phyloP scores from a whole-genome alignment of 2,329 filamentous ascomycete species.

The Phyllosticta capitalensis region DNA sequence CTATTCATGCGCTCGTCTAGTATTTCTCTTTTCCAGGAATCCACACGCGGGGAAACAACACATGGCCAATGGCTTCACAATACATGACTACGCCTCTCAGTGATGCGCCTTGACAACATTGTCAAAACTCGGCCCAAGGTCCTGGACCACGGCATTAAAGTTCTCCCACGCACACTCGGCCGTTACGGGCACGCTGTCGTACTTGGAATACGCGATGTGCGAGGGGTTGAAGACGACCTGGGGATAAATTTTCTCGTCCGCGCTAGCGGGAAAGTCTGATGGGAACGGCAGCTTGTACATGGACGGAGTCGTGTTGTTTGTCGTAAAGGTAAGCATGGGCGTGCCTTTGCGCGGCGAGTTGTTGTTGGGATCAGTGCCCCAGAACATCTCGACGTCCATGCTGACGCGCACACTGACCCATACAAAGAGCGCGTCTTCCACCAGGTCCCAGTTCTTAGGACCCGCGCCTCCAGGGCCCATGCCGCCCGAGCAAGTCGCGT shows the following conservation, averaged over 20 bases:
- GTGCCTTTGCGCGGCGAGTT: slow-evolving; percentile 1
- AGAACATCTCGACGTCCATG: slow-evolving; percentile 5
- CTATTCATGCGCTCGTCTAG: background rate
- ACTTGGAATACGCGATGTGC: slow-evolving; percentile 9
- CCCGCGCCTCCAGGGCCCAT: slow-evolving; percentile 14
- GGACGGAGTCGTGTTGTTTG: slow-evolving; percentile 2
- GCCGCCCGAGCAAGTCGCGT: slow-evolving; percentile 22
- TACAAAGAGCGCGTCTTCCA: slow-evolving; percentile 28
- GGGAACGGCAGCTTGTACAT: slow-evolving; percentile 8
- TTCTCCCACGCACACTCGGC: slow-evolving; percentile 9
- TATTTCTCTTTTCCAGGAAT: background rate
- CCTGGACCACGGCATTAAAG: slow-evolving; percentile 9
- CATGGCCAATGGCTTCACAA: background rate
- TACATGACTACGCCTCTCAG: background rate
- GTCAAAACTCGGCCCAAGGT: slow-evolving; percentile 5
- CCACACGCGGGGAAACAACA: background rate
- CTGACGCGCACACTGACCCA: slow-evolving; percentile 26
- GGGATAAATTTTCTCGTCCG: slow-evolving; percentile 5
- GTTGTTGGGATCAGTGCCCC: background rate
- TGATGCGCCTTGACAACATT: background rate
- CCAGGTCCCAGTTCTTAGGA: slow-evolving; percentile 22
- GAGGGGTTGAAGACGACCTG: slow-evolving; percentile 2
- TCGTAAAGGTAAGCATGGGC: slow-evolving; percentile 4
- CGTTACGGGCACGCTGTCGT: slow-evolving; percentile 8
- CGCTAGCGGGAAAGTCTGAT: slow-evolving; percentile 1